Evolutionary conservation across 2,329 filamentous ascomycete genomes (phyloP), one percentile per base, ranked within the genome.

Genomic region (Aspergillus sergii): DNA sequence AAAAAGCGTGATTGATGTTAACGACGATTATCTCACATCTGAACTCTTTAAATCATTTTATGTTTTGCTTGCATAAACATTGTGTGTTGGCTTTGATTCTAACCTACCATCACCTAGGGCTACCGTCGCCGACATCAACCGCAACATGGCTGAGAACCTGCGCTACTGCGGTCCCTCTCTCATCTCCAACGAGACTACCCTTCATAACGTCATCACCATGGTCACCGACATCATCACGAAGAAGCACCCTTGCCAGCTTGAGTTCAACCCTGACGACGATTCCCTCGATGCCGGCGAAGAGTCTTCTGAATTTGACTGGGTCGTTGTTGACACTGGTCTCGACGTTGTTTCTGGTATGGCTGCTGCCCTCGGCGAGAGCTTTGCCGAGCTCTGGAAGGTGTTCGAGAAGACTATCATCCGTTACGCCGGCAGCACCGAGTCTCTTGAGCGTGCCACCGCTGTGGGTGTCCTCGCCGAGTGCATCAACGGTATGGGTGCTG

Each of bases 221-320:
- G 81, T 97, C 61, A 85, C 88, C 64, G 85, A 91, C 57, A 89
- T 98, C 74, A 90, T 98, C 73, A 94, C 90, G 66, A 94, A 94
- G 80, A 89, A 91, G 66, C 95, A 99, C 81, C 89, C 92, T 61
- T 97, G 93, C 83, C 95, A 99, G 81, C 88, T 94, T 74, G 94
- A 97, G 74, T 87, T 96, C 26, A 92, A 91, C 53, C 90, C 91
- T 64, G 90, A 92, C 65, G 91, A 92, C 61, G 93, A 94, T 70
- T 87, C 90, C 66, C 85, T 88, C 61, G 88, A 89, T n/a, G 83
- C 89, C 11, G 88, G 91, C 61, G 83, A 88, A 57, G 94, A 93
- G 76, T 91, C 91, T 34, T 96, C 94, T 2, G 95, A 99, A 81
- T 97, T 96, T 73, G 95, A 98, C 83, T 98, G 95, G 95, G 87